Base-by-base conservation (phyloP, 345 rosid genomes). In the Salix caprea region DNA sequence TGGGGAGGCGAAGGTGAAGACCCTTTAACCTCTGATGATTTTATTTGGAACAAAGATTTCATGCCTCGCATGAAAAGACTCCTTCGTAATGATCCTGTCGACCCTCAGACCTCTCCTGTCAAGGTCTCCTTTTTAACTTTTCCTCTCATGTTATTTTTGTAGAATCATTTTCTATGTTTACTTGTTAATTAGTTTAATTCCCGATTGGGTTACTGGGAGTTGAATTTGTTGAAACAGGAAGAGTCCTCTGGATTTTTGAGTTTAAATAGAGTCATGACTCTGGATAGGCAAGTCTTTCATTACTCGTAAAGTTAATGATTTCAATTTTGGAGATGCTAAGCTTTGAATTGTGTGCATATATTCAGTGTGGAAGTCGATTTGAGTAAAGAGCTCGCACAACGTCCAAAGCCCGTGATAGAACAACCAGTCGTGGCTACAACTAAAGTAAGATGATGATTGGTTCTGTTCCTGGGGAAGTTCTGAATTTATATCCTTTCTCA, bases 21-120 rank as follows among this genome's bases (percentile, higher is more conserved):
- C 83, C 99, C 99, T 67, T 84, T 93, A 56, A 89, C 88, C 67
- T 95, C 99, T 15, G 91, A 88, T 74, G 96, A 93, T 67, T 95
- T 83, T 75, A 93, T 95, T 60, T 95, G 97, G 97, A 93, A 95
- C 87, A 93, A 86, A 77, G 97, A 95, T 69, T 95, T 95, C 78
- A 81, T 91, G 94, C 86, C 77, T 73, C 92, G 90, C 34, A 90
- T 92, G 92, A 86, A 90, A 86, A 87, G 77, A 75, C 74, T 93
- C 74, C 78, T 94, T 70, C 84, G 4, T 46, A 14, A 87, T 67
- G 86, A 86, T 26, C 81, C 91, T 23, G 84, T 79, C 44, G 73
- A 78, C 54, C n/a, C 80, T 56, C 80, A 84, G n/a, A 56, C 82
- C 50, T 23, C 86, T 76, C 77, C 96, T 7, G 84, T 76, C 67